These are phyloP conservation scores for Fusarium brevicatenulatum DNA, from an alignment of 2,329 filamentous ascomycete genomes.

Conservation along the genomic window DNA sequence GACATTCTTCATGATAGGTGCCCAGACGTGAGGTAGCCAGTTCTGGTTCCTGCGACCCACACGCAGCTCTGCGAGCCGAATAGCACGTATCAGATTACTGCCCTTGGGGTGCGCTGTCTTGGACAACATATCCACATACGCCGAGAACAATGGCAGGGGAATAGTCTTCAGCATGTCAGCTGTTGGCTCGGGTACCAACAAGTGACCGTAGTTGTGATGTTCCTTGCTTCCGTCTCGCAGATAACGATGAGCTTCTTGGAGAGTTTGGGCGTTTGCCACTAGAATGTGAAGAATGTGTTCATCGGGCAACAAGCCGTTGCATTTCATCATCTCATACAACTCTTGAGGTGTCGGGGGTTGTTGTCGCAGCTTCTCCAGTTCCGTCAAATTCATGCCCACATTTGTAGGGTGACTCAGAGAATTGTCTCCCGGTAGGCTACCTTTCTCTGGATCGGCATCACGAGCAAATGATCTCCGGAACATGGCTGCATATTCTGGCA, in stretches of 20 bases:
- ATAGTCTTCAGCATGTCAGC: constrained; percentile 39
- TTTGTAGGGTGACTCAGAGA: constrained; percentile 58
- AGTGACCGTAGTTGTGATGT: constrained; percentile 15
- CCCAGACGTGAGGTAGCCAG: constrained; percentile 49
- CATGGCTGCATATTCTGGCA: constrained; percentile 67
- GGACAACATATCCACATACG: constrained; percentile 57
- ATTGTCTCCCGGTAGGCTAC: constrained; percentile 67
- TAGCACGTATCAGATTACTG: constrained; percentile 47
- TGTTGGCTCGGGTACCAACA: constrained; percentile 41
- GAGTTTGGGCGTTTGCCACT: constrained; percentile 60
- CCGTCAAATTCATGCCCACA: constrained; percentile 62
- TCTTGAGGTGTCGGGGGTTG: constrained; percentile 67
- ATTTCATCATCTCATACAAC: constrained; percentile 69
- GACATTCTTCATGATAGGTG: constrained; percentile 48
- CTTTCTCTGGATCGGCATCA: constrained; percentile 41
- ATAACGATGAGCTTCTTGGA: constrained; percentile 60
- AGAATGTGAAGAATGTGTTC: constrained; percentile 65
- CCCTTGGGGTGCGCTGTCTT: constrained; percentile 35
- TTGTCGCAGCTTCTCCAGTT: constrained; percentile 72
- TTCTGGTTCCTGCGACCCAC: constrained; percentile 37
- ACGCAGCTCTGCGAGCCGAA: constrained; percentile 45
- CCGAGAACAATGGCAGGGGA: constrained; percentile 54
- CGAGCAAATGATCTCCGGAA: constrained; percentile 63
- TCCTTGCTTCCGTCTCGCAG: constrained; percentile 56
- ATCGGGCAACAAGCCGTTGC: constrained; percentile 58